Percentiles rank a stretch among this genome's conserved stretches.
These are phyloP conservation scores for Lathyrus aphaca DNA, from an alignment of 306 rosid genomes.

Conservation along the genomic window DNA sequence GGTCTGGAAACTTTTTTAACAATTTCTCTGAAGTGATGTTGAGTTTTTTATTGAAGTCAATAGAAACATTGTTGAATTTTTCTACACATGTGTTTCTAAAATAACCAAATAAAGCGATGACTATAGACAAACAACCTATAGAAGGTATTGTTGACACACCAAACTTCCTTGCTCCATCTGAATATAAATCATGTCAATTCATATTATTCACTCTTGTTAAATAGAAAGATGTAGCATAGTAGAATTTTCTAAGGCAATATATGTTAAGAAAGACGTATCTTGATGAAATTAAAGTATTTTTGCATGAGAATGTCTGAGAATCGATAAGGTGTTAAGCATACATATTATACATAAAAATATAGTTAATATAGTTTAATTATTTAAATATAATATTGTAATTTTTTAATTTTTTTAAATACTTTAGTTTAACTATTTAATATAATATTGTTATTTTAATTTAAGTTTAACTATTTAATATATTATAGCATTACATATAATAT, in stretches of 20 bases:
- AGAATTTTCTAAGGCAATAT: too few relatives aligned
- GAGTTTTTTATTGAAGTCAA: slow-evolving; percentile 11
- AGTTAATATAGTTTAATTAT: too few relatives aligned
- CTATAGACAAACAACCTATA: not conserved
- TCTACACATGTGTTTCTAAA: not conserved
- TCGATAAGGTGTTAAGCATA: slow-evolving; percentile 51
- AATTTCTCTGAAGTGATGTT: not conserved
- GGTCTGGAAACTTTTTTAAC: not conserved
- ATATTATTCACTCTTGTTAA: too few relatives aligned
- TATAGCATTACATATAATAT: too few relatives aligned
- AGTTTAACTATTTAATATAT: too few relatives aligned
- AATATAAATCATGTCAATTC: not conserved
- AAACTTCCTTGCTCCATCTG: slow-evolving; percentile 10
- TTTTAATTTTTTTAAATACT: too few relatives aligned
- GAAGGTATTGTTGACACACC: not conserved
- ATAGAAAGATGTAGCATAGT: too few relatives aligned
- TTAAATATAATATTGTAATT: too few relatives aligned
- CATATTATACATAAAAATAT: too few relatives aligned
- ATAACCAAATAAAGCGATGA: not conserved
- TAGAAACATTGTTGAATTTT: not conserved
- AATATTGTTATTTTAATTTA: too few relatives aligned
- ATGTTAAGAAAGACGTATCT: slow-evolving; percentile 41
- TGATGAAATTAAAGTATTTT: slow-evolving; percentile 50
- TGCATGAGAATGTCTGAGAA: slow-evolving; percentile 61
- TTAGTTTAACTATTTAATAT: too few relatives aligned